These are phyloP conservation scores for Arthrinium puccinioides DNA, from an alignment of 2,329 filamentous ascomycete species.

Conservation along the genomic window DNA sequence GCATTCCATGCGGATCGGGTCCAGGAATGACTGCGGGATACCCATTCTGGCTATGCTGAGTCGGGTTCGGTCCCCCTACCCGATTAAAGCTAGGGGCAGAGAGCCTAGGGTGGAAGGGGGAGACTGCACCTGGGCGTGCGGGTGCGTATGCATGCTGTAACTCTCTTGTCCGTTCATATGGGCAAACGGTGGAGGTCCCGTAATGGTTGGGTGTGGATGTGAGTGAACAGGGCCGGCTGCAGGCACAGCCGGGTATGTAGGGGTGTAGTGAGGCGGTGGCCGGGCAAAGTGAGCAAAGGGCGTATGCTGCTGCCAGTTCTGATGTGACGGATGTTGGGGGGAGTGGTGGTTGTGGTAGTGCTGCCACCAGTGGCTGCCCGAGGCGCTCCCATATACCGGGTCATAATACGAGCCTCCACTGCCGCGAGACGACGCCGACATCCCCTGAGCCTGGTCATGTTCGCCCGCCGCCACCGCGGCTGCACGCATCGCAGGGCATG, in stretches of 20 bases:
- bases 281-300: slow-evolving; percentile 1
- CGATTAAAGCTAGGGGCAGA: slow-evolving; percentile 11
- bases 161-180: background rate
- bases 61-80: slow-evolving; percentile 14
- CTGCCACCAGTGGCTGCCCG: slow-evolving; percentile 3
- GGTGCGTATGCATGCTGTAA: background rate
- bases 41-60: slow-evolving; percentile 13
- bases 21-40: slow-evolving; percentile 2
- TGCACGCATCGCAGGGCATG: slow-evolving; percentile 21
- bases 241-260: background rate
- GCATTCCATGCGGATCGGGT: slow-evolving; percentile 2
- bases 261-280: background rate
- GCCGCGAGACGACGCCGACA: slow-evolving; percentile 9
- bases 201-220: background rate
- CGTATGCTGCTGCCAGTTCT: slow-evolving; percentile 3
- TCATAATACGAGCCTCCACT: slow-evolving; percentile 15
- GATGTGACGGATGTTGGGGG: background rate
- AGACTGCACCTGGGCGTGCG: slow-evolving; percentile 3
- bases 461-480: slow-evolving; percentile 15
- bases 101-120: slow-evolving; percentile 6
- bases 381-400: slow-evolving; percentile 11
- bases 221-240: background rate
- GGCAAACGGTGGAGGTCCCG: background rate
- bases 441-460: slow-evolving; percentile 12
- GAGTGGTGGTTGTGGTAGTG: background rate